A percentile compares a stretch with the other conserved stretches of the same genome.
Conservation (phyloP, 2,329 filamentous ascomycete genomes). For the Cordyceps militaris region DNA sequence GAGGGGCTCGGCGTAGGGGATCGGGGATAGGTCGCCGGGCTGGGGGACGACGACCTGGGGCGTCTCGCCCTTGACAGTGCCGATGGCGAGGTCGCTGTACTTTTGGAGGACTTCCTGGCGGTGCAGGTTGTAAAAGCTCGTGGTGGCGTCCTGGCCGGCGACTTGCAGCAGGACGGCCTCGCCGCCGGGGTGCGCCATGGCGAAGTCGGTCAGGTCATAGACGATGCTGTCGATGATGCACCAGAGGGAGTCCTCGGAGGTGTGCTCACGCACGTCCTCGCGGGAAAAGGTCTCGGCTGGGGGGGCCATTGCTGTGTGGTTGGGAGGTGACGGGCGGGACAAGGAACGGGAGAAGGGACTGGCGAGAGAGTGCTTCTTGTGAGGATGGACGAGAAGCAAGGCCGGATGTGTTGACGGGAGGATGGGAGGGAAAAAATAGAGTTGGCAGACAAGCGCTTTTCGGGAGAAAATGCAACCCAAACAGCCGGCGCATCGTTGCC, state of each 20-base stretch:
- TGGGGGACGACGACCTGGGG: constrained; percentile 64
- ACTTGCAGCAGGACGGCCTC: constrained; percentile 73
- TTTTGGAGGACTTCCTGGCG: constrained; percentile 81
- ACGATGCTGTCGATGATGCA: constrained; percentile 81
- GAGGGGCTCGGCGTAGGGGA: constrained; percentile 79
- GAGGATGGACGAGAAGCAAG: not conserved
- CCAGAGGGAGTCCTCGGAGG: constrained; percentile 68
- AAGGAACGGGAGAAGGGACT: not conserved
- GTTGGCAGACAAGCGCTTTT: not conserved
- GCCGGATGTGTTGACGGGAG: not conserved
- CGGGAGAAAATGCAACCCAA: not conserved
- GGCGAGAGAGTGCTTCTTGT: not conserved
- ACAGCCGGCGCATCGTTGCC: constrained; percentile 1
- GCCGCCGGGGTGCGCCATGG: constrained; percentile 79
- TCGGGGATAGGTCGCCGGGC: constrained; percentile 64
- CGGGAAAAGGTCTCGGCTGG: constrained; percentile 47
- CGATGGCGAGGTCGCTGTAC: constrained; percentile 68
- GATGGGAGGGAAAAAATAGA: not conserved
- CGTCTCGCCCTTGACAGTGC: constrained; percentile 67
- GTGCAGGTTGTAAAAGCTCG: constrained; percentile 86
- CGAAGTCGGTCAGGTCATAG: constrained; percentile 79
- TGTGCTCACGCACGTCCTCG: constrained; percentile 67
- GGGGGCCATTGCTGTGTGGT: constrained; percentile 25
- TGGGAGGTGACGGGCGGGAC: not conserved
- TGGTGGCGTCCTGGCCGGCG: constrained; percentile 73